Evolutionary conservation across 371 early-diverging fungal genomes (phyloP).

Genomic region (Rhizopus arrhizus): DNA sequence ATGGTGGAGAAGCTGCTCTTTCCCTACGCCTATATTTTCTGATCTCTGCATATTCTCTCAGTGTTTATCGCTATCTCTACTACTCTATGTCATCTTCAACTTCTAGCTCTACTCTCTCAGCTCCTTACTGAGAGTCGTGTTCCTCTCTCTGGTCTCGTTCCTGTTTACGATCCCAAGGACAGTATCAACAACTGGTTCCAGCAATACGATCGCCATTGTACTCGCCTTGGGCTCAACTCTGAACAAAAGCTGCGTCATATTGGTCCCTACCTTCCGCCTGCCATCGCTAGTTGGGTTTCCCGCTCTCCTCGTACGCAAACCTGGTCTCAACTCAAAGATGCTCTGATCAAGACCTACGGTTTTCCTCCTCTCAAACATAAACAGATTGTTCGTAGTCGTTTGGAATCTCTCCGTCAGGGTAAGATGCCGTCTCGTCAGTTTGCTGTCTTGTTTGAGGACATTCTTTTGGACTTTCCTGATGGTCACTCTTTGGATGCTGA

Average conservation of each 20-base stretch:
- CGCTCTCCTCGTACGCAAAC: not conserved
- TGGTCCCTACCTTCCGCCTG: constrained; percentile 5
- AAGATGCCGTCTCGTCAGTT: constrained; percentile 11
- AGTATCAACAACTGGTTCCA: constrained; percentile 16
- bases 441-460: constrained; percentile 8
- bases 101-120: constrained; percentile 4
- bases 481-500: not conserved
- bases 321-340: constrained; percentile 8
- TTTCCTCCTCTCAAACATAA: constrained; percentile 8
- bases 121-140: constrained; percentile 11
- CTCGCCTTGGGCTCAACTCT: constrained; percentile 5
- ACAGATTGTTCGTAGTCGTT: constrained; percentile 6
- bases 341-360: constrained; percentile 10
- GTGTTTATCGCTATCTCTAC: constrained; percentile 8
- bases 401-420: constrained; percentile 10
- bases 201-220: constrained; percentile 9
- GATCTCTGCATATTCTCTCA: constrained; percentile 2
- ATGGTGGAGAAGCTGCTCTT: constrained; percentile 12
- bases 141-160: not conserved
- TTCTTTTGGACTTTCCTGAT: constrained; percentile 7
- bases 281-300: constrained; percentile 6
- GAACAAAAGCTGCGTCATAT: constrained; percentile 12
- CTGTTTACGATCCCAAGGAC: constrained; percentile 12
- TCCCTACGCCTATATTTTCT: constrained; percentile 14
- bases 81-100: not conserved